Conservation (phyloP, 176 grass and related monocot species). For the Cenchrus americanus region DNA sequence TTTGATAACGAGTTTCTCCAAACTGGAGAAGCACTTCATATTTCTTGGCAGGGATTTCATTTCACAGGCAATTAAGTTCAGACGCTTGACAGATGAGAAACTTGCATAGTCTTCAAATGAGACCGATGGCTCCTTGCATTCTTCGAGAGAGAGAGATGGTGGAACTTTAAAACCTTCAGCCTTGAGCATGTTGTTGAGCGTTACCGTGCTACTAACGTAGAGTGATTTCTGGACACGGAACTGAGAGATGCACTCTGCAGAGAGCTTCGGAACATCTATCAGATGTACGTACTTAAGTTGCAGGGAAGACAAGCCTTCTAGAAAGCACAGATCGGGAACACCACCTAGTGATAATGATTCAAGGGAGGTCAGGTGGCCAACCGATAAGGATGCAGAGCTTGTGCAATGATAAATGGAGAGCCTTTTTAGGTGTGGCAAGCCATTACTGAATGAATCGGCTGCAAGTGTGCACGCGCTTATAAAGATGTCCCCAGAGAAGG, state of each 20-base stretch:
- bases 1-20: fast-evolving
- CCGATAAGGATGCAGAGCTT: not conserved
- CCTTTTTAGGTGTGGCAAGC: not conserved
- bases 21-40: not conserved
- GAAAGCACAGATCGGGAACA: not conserved
- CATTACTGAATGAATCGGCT: not conserved
- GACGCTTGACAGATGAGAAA: not conserved
- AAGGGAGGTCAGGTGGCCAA: not conserved
- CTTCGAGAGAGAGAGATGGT: fast-evolving
- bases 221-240: not conserved
- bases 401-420: not conserved
- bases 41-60: not conserved
- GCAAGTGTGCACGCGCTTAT: fast-evolving
- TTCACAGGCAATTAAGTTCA: fast-evolving
- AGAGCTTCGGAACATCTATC: not conserved
- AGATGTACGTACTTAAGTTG: not conserved
- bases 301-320: not conserved
- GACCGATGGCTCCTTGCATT: not conserved
- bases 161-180: slow-evolving; percentile 1
- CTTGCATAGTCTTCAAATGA: slow-evolving; percentile 9
- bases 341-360: fast-evolving
- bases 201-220: not conserved
- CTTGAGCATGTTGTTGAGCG: not conserved
- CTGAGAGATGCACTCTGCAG: not conserved
- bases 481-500: fast-evolving